Conservation (phyloP, 176 grass and related monocot species). For the Avena eriantha region DNA sequence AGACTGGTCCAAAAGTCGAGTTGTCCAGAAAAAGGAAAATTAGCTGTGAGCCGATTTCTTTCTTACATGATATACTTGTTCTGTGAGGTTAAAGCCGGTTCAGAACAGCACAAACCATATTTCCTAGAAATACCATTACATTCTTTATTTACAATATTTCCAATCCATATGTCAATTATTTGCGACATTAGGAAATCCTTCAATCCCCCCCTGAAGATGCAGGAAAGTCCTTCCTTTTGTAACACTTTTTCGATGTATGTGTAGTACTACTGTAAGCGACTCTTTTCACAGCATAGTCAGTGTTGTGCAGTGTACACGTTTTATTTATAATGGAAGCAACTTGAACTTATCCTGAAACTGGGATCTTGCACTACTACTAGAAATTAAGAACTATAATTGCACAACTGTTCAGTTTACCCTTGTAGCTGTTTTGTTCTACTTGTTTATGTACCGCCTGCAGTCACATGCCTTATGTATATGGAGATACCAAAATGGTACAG, state of each 20-base stretch:
- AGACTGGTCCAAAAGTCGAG: constrained; percentile 67
- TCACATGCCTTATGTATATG: background rate
- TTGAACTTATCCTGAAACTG: background rate
- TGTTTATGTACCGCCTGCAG: background rate
- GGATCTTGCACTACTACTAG: background rate
- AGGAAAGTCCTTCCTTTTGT: background rate
- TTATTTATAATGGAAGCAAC: constrained; percentile 17
- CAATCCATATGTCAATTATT: constrained; percentile 7
- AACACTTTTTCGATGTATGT: constrained; percentile 14
- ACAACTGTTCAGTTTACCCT: background rate
- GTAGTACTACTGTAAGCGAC: background rate
- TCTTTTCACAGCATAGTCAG: background rate
- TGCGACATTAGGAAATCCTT: constrained; percentile 16
- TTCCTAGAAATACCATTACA: background rate
- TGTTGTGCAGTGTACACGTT: background rate
- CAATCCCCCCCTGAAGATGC: background rate
- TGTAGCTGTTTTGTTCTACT: background rate
- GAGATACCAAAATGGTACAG: background rate
- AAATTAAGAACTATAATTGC: background rate
- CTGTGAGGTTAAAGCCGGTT: constrained; percentile 40
- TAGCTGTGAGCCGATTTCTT: constrained; percentile 30
- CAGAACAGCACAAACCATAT: constrained; percentile 18
- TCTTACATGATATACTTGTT: background rate
- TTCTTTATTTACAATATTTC: constrained; percentile 37
- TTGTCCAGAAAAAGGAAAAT: constrained; percentile 53